Conservation (phyloP, 2,329 filamentous ascomycete genomes). For the Ramichloridium luteum region DNA sequence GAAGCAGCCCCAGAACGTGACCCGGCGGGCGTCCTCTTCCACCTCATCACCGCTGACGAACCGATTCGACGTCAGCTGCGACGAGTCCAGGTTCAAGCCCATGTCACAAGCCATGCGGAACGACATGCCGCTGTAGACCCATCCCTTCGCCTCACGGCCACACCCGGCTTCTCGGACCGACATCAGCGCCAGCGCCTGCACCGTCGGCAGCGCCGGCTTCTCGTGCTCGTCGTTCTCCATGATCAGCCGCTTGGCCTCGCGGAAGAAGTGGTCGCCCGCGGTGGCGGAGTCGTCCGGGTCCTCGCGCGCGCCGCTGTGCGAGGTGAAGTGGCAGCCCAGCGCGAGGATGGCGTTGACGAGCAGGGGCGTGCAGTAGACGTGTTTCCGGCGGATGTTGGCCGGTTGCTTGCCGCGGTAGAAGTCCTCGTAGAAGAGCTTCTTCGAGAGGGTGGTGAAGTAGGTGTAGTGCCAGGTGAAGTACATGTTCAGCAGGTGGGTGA, state of each 20-base stretch:
- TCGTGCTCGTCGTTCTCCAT: conserved; percentile 89
- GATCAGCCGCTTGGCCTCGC: conserved; percentile 79
- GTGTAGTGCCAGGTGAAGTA: conserved; percentile 98
- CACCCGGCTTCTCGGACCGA: conserved; percentile 92
- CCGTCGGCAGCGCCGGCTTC: conserved; percentile 73
- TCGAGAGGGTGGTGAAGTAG: conserved; percentile 86
- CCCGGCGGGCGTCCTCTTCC: conserved; percentile 75
- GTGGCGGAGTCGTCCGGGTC: conserved; percentile 64
- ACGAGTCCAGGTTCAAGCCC: conserved; percentile 75
- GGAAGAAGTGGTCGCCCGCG: conserved; percentile 92
- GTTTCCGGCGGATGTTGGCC: conserved; percentile 37
- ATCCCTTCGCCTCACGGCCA: conserved; percentile 85
- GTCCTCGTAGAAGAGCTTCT: conserved; percentile 73
- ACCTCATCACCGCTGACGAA: conserved; percentile 47
- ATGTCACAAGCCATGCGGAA: conserved; percentile 96
- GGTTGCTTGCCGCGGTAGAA: conserved; percentile 59
- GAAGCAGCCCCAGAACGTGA: conserved; percentile 97
- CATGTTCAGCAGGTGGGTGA: conserved; percentile 85
- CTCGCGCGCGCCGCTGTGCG: conserved; percentile 57
- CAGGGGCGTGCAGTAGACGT: conserved; percentile 73
- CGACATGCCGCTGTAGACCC: conserved; percentile 97
- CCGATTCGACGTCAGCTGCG: conserved; percentile 44
- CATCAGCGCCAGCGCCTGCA: conserved; percentile 90
- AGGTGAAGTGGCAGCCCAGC: conserved; percentile 86
- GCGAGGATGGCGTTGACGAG: conserved; percentile 91